A percentile compares a stretch with the other conserved stretches of the same genome.
Evolutionary conservation across 257 asterid species (phyloP).

Genomic region (Plantago ovata): DNA sequence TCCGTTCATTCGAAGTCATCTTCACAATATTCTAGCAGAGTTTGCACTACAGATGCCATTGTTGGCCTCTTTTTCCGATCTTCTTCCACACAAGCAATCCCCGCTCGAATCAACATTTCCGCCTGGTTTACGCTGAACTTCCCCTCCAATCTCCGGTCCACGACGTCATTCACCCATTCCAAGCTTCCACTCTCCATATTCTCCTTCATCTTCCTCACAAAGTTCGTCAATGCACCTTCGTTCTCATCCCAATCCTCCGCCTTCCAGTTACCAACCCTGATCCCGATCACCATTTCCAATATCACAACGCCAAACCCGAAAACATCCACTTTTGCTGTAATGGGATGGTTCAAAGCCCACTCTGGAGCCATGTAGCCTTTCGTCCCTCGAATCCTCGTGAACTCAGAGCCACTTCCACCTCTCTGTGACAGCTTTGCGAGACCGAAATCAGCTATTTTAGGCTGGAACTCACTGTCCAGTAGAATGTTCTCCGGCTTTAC

Average conservation of each 20-base stretch:
- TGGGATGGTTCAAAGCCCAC: conserved; percentile 45
- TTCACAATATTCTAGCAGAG: conserved; percentile 31
- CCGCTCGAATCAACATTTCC: conserved; percentile 31
- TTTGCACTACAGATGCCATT: conserved; percentile 62
- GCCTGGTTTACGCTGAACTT: conserved; percentile 47
- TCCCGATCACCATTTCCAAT: conserved; percentile 53
- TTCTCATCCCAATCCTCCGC: not conserved
- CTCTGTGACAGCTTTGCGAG: conserved; percentile 48
- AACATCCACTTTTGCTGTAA: conserved; percentile 57
- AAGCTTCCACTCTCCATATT: not conserved
- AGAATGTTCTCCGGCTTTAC: conserved; percentile 62
- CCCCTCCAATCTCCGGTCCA: conserved; percentile 60
- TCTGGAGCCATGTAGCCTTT: conserved; percentile 67
- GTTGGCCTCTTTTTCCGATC: conserved; percentile 59
- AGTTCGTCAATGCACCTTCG: conserved; percentile 1
- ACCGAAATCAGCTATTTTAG: conserved; percentile 63
- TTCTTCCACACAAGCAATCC: conserved; percentile 52
- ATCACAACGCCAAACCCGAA: conserved; percentile 50
- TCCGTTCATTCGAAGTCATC: no score
- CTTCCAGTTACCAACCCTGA: conserved; percentile 27
- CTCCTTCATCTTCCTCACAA: not conserved
- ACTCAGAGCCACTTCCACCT: conserved; percentile 40
- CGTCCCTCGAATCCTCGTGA: conserved; percentile 49
- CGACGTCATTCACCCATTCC: conserved; percentile 36
- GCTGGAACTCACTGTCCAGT: conserved; percentile 37